Evolutionary conservation across 2,329 filamentous ascomycete genomes (phyloP), one percentile per base, ranked within the genome.

Genomic region (Ophiosphaerella korrae): DNA sequence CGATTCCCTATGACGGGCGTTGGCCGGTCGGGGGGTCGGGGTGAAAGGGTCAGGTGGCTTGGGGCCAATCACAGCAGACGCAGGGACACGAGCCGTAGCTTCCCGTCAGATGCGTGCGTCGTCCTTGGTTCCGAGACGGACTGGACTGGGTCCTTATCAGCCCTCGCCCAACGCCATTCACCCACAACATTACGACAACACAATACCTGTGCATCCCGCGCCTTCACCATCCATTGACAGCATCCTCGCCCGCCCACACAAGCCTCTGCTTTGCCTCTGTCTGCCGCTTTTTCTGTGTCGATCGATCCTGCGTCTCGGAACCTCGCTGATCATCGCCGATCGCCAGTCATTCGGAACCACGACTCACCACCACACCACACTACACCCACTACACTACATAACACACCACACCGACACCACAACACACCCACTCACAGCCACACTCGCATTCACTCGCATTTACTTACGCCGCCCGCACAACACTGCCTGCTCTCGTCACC

Each of bases 301-400:
- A 12, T 26, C 38, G 45, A 60, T 57, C 62, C 45, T 63, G 58
- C 58, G 55, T 18, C 46, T 24, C 45, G 7, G 51, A 51, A 53
- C 40, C 56, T 63, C 63, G 68, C 63, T 66, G 66, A 71, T 71
- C 64, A 61, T 66, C 59, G 67, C 56, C 67, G 64, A 70, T 70
- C 67, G 54, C 57, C 54, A 55, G 42, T 55, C 51, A 60, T 55
- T 60, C 64, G 62, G 59, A 58, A 61, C 55, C 44, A 42, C 37
- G 45, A 53, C 57, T 39, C 45, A 57, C 60, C 50, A 57, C 68
- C 68, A 67, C 67, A 71, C 61, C 67, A 67, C 67, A 63, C 58
- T 55, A 53, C 58, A 56, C 50, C 26, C 61, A 57, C 48, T 52
- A 50, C 48, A 52, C 55, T 55, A 45, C 49, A 49, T 21, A 58